Evolutionary conservation across 2,329 filamentous ascomycete species (phyloP).

Genomic region (Lasiodiplodia citricola): DNA sequence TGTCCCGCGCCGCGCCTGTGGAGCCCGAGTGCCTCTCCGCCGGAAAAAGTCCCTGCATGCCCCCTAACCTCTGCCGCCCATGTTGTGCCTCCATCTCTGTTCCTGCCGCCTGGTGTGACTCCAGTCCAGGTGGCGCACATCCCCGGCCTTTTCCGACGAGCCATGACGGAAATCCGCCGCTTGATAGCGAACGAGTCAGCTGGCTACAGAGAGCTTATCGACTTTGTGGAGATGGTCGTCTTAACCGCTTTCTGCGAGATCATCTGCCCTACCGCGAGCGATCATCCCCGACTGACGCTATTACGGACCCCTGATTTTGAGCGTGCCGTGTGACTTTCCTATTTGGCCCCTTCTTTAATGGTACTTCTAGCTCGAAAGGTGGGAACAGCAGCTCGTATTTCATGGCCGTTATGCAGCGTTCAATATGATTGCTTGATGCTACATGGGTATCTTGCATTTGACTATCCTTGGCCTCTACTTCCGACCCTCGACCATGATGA

Average conservation of each 20-base stretch:
- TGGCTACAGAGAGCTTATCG: slow-evolving; percentile 1
- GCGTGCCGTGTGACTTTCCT: too few relatives aligned
- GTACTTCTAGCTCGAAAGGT: not conserved
- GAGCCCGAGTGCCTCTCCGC: not conserved
- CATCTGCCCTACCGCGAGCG: slow-evolving; percentile 2
- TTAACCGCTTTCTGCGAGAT: slow-evolving; percentile 11
- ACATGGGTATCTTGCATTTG: not conserved
- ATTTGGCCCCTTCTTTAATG: too few relatives aligned
- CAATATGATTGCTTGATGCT: not conserved
- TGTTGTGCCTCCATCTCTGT: slow-evolving; percentile 17
- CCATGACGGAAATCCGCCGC: not conserved
- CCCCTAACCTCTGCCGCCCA: not conserved
- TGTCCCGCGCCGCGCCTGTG: not conserved
- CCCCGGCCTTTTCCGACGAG: not conserved
- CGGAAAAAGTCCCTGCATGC: slow-evolving; percentile 16
- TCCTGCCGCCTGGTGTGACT: slow-evolving; percentile 5
- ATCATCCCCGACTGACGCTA: not conserved
- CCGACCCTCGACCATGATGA: slow-evolving; percentile 76
- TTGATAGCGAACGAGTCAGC: slow-evolving; percentile 15
- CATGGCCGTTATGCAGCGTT: not conserved
- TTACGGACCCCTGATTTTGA: slow-evolving; percentile 8
- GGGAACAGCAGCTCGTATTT: not conserved
- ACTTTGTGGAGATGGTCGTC: not conserved
- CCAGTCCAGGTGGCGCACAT: not conserved
- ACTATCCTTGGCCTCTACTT: slow-evolving; percentile 47